phyloP scores from a whole-genome alignment of 257 asterid species.

The Capsicum rhomboideum region DNA sequence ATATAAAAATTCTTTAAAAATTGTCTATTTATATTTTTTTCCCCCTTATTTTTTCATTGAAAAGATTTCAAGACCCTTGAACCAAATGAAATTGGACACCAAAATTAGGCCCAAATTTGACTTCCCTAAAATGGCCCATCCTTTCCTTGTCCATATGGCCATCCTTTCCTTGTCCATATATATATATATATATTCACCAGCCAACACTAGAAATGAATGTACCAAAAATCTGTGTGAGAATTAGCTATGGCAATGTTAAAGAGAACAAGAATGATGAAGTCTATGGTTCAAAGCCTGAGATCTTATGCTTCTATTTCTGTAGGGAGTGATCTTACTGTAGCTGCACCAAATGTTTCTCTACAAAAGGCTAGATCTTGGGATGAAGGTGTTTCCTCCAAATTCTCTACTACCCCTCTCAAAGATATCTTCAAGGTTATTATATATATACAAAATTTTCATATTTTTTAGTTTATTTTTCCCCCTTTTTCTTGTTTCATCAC shows the following conservation, averaged over 20 bases:
- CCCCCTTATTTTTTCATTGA: too few relatives aligned
- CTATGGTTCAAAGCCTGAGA: slow-evolving; percentile 36
- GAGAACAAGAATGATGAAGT: slow-evolving; percentile 35
- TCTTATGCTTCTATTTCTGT: slow-evolving; percentile 71
- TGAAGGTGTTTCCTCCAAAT: slow-evolving; percentile 87
- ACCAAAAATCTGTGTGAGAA: neutral
- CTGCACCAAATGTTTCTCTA: slow-evolving; percentile 67
- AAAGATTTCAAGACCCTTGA: neutral
- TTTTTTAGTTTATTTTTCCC: neutral
- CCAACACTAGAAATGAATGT: neutral
- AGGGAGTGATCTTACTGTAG: slow-evolving; percentile 63
- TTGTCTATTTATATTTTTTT: too few relatives aligned
- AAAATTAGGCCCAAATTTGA: neutral
- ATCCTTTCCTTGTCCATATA: neutral
- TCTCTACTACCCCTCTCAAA: slow-evolving; percentile 60
- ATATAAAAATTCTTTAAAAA: too few relatives aligned
- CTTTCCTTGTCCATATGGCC: neutral
- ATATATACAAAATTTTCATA: too few relatives aligned
- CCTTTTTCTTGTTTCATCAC: too few relatives aligned
- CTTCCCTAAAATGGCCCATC: neutral
- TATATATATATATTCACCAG: neutral
- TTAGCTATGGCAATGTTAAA: slow-evolving; percentile 42
- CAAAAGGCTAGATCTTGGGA: slow-evolving; percentile 96
- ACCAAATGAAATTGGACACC: neutral
- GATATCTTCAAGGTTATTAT: slow-evolving; percentile 69